Evolutionary conservation across 169 alveolate species (phyloP).

Genomic region (Eimeria falciformis): DNA sequence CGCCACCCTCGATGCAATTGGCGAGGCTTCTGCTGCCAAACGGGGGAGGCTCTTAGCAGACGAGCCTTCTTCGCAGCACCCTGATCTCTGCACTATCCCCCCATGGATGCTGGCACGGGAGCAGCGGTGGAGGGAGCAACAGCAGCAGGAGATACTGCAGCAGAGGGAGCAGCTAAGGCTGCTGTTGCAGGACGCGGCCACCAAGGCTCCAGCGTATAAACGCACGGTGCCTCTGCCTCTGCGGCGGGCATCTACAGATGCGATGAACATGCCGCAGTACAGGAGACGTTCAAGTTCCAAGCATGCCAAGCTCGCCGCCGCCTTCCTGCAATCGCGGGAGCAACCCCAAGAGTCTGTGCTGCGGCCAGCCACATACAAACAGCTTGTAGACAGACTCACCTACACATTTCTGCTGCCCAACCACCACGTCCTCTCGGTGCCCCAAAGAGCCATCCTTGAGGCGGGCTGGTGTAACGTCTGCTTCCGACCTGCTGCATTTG

Average conservation of each 20-base stretch:
- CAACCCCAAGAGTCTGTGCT: not conserved
- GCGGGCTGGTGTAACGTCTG: conserved; percentile 77
- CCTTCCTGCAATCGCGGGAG: not conserved
- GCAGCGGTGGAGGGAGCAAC: conserved; percentile 34
- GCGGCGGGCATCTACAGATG: conserved; percentile 21
- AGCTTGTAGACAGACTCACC: conserved; percentile 48
- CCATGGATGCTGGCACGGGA: conserved; percentile 67
- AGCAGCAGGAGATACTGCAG: conserved; percentile 54
- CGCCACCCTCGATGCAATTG: conserved; percentile 48
- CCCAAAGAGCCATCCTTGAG: conserved; percentile 72
- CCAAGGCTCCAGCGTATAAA: not conserved
- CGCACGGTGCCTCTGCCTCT: conserved; percentile 14
- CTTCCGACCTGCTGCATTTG: conserved; percentile 76
- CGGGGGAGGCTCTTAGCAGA: conserved; percentile 6
- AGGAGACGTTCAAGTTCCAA: not conserved
- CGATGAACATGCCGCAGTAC: not conserved
- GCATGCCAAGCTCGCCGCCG: not conserved
- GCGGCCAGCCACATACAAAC: not conserved
- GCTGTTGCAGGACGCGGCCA: conserved; percentile 48
- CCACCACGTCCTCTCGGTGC: conserved; percentile 74
- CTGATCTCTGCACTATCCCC: conserved; percentile 50
- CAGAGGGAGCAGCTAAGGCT: conserved; percentile 50
- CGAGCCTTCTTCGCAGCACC: conserved; percentile 50
- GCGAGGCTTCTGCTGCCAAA: conserved; percentile 17
- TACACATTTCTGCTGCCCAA: conserved; percentile 68